phyloP scores from a whole-genome alignment of 148 eudicot genomes.

The Diospyros lotus region DNA sequence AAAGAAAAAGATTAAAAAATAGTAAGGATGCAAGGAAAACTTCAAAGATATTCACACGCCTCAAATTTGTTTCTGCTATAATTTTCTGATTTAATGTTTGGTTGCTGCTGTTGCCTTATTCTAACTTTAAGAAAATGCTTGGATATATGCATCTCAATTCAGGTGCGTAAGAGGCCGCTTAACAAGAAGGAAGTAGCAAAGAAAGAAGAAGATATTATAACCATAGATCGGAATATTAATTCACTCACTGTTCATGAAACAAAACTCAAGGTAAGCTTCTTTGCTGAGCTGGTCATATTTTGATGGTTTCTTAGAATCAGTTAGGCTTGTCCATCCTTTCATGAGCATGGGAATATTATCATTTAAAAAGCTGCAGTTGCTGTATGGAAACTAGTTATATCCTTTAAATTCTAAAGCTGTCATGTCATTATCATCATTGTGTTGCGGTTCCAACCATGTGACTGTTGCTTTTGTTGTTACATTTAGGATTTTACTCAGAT shows the following conservation, averaged over 20 bases:
- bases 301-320: background rate
- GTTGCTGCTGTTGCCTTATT: background rate
- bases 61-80: no score
- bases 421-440: no score
- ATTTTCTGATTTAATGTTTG: no score
- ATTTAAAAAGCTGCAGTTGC: no score
- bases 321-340: background rate
- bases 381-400: no score
- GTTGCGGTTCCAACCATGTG: background rate
- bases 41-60: no score
- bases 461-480: background rate
- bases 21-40: background rate
- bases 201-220: slow-evolving; percentile 72
- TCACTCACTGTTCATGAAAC: slow-evolving; percentile 77
- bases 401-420: no score
- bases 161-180: slow-evolving; percentile 87
- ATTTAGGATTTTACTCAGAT: background rate
- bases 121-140: slow-evolving; percentile 8
- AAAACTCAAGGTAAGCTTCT: slow-evolving; percentile 54
- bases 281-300: background rate
- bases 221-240: slow-evolving; percentile 43
- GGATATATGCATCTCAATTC: slow-evolving; percentile 12
- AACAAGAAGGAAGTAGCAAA: slow-evolving; percentile 67
- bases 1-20: background rate
- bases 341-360: no score